Evolutionary conservation across 352 stramenopile species (phyloP), one percentile per base, ranked within the genome.

Genomic region (Phytopythium boreale): DNA sequence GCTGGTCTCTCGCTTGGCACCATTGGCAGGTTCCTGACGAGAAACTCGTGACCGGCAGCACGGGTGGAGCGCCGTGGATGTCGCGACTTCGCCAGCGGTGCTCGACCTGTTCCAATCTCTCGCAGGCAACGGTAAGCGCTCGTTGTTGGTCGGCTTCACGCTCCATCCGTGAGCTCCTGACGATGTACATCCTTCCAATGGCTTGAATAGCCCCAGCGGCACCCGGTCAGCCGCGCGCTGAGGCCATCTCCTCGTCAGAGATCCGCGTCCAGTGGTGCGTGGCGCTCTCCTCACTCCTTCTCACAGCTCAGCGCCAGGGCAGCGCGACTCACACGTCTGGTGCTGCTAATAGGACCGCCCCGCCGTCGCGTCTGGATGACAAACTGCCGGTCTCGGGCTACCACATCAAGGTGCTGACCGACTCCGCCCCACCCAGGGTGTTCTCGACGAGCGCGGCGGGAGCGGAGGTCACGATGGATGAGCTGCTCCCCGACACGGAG

Each of bases 381-480:
- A 70, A 79, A 24, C 64, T 82, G 24, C 81, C 84, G 8, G 75
- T 89, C 12, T 92, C 84, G 10, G 77, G 79, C 20, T 92, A 88
- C 71, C 87, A 88, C 59, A 64, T 92, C 37, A 77, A 69, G 22
- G 24, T 80, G n/a, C 57, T 63, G 6, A 70, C 55, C 8, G 6
- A 22, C 7, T 63, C 52, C 10, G 59, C 24, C 1, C 62, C 56
- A 1, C 4, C 7, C 8, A 69, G 72, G 9, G 41, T 72, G 49
- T 22, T 78, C 1, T 52, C 88, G n/a, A 70, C 74, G 1, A 62
- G 67, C 8, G 68, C 79, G 6, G 55, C 75, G 10, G 64, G 72
- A 0, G 77, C 72, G 0, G 65, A 80, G 2, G 61, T 50, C 17
- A 59, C 62, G 15, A 41, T 90, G 27, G 57, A 67, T n/a, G 61